A percentile compares a stretch with the other conserved stretches of the same genome.
phyloP scores from a whole-genome alignment of 345 rosid genomes.

The Geranium brycei region DNA sequence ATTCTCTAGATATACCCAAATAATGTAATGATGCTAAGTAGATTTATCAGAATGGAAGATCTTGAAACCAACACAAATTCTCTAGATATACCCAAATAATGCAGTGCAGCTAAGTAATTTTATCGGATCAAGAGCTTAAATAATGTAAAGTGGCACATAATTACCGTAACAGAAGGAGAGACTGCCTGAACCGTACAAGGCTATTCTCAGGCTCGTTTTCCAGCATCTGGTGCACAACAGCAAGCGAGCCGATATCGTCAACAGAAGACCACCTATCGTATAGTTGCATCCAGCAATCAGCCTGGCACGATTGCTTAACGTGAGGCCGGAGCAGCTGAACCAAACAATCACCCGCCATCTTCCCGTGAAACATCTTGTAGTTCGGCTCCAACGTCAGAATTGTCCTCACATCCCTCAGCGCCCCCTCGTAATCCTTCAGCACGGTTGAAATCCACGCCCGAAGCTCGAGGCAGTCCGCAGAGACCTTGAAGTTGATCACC shows the following conservation, averaged over 20 bases:
- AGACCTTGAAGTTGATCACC: slow-evolving; percentile 61
- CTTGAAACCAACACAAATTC: no score
- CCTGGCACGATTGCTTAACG: slow-evolving; percentile 70
- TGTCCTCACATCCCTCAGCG: slow-evolving; percentile 71
- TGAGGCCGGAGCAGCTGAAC: slow-evolving; percentile 61
- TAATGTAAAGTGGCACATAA: not conserved
- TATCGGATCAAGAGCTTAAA: not conserved
- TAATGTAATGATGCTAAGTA: no score
- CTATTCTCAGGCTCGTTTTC: slow-evolving; percentile 79
- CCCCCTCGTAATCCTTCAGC: slow-evolving; percentile 66
- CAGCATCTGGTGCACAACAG: slow-evolving; percentile 88
- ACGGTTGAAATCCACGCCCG: slow-evolving; percentile 79
- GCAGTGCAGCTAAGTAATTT: no score
- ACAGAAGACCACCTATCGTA: slow-evolving; percentile 91
- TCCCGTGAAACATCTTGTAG: slow-evolving; percentile 63
- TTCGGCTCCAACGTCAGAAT: slow-evolving; percentile 70
- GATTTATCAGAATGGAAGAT: not conserved
- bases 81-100: no score
- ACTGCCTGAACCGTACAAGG: slow-evolving; percentile 76
- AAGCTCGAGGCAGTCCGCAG: slow-evolving; percentile 80
- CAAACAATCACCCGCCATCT: slow-evolving; percentile 56
- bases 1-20: no score
- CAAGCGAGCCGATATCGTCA: slow-evolving; percentile 87
- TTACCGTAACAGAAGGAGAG: slow-evolving; percentile 83
- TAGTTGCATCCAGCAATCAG: slow-evolving; percentile 95